Evolutionary conservation across 2,329 filamentous ascomycete genomes (phyloP), one percentile per base, ranked within the genome.

Genomic region (Sporothrix brunneoviolacea): DNA sequence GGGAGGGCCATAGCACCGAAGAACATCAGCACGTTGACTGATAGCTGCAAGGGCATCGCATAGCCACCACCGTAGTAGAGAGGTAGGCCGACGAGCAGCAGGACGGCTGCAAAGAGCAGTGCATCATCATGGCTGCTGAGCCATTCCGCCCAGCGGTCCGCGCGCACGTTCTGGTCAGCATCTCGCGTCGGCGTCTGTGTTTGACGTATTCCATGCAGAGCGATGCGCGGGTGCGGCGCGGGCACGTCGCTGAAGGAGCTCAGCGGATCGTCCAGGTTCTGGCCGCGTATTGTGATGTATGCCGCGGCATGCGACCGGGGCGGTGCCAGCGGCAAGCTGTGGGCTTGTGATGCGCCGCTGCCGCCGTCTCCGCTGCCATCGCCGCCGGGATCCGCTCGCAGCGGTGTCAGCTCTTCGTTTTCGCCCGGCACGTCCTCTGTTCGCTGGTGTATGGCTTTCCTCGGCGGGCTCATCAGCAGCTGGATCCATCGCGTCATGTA

Each of bases 401-500:
- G 37, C 59, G 55, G 58, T 33, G 42, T 10, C 32, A 52, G 46
- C 39, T 52, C 49, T 16, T 33, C 33, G 4, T 21, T 12, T 15
- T 7, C 47, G 4, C 27, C 36, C 1, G 67, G 68, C 50, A 76
- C 67, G 49, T 80, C 76, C 52, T 80, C 76, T 3, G 72, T 74
- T 12, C 76, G 66, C 53, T 78, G 71, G 1, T 68, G 70, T 45
- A 72, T 65, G 3, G 74, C 71, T 45, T 75, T 70, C 57, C 81
- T 81, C 0, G 75, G 74, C 0, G 71, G 70, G 22, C 76, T 73
- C 1, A 74, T 60, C 12, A 77, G 30, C 18, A 79, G 61, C 55
- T 82, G 77, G 3, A 82, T 64, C 7, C 66, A 69, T 13, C 78
- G 71, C 0, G 75, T 76, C 61, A 79, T 66, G 61, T 76, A 80